Evolutionary conservation across 371 early-diverging fungal genomes (phyloP), one percentile per base, ranked within the genome.

Genomic region (Mucor mucedo): DNA sequence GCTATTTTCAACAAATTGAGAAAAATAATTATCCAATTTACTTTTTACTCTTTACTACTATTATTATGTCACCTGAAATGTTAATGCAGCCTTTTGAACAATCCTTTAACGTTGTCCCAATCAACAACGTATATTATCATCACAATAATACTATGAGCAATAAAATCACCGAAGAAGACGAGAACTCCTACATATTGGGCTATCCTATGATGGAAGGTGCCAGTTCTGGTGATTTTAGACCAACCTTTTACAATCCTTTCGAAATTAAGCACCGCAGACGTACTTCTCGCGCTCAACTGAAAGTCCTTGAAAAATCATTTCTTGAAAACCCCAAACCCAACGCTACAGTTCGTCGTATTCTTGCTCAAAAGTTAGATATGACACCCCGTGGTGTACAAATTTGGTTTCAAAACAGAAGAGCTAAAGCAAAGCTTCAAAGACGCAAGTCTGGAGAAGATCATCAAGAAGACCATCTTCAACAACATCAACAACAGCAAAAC

Each of bases 381-480:
- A 89, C 91, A 21, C 87, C 88, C 16, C 84, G 95, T 49, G 84
- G 85, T 6, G 90, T 95, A 11, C 93, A 96, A 71, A 90, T 95
- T 50, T 95, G 96, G 96, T 96, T 96, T 78, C 96, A 96, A 70
- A 96, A 96, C 80, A 84, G 92, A 49, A 83, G 96, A 48, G 93
- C 94, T 28, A 95, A 93, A 75, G 80, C 77, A 47, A 85, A 85
- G 69, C 75, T 65, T 16, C 66, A 60, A 52, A 41, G 66, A 58
- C 70, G 68, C 32, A 70, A 68, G 40, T 55, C 52, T 2, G 61
- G 56, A 9, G 53, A 53, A 44, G 39, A 58, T 21, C 49, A 48
- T n/a, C 50, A 55, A 45, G 50, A 50, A 27, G 45, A 41, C 41
- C 56, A 63, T 8, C 60, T 52, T 16, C 58, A 58, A 35, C 53